A percentile compares a stretch with the other conserved stretches of the same genome.
phyloP scores from a whole-genome alignment of 345 rosid species.

The Syzygium jambos region DNA sequence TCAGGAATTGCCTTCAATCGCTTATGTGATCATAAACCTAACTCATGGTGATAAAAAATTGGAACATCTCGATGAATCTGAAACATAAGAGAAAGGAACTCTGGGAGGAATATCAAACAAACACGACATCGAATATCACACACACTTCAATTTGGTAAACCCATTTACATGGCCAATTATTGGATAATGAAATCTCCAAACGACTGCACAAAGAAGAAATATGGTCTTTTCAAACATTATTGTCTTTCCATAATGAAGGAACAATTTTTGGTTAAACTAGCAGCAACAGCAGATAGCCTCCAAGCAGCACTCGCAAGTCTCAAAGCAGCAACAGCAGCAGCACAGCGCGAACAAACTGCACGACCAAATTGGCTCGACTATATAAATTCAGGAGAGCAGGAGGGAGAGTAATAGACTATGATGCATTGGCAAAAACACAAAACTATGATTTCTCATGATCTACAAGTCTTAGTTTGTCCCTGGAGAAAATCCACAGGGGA shows the following conservation, averaged over 20 bases:
- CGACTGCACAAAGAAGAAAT: background rate
- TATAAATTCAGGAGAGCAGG: background rate
- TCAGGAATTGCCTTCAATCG: background rate
- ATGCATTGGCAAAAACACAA: background rate
- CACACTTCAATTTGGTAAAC: background rate
- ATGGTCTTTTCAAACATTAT: background rate
- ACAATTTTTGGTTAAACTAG: background rate
- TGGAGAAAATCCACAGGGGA: background rate
- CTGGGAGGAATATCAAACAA: background rate
- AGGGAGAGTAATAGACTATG: background rate
- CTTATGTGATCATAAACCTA: background rate
- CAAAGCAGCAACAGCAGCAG: constrained; percentile 43
- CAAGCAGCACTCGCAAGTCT: constrained; percentile 26
- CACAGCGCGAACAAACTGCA: constrained; percentile 29
- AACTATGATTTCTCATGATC: background rate
- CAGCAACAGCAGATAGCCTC: constrained; percentile 21
- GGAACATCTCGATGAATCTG: background rate
- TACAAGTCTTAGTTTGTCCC: background rate
- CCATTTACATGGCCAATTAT: background rate
- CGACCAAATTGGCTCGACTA: background rate
- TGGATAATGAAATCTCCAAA: background rate
- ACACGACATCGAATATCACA: background rate
- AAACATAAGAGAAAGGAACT: background rate
- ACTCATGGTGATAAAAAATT: background rate
- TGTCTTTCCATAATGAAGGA: background rate